Base-by-base conservation (phyloP, 352 stramenopile species). In the Phytopythium aichiense region DNA sequence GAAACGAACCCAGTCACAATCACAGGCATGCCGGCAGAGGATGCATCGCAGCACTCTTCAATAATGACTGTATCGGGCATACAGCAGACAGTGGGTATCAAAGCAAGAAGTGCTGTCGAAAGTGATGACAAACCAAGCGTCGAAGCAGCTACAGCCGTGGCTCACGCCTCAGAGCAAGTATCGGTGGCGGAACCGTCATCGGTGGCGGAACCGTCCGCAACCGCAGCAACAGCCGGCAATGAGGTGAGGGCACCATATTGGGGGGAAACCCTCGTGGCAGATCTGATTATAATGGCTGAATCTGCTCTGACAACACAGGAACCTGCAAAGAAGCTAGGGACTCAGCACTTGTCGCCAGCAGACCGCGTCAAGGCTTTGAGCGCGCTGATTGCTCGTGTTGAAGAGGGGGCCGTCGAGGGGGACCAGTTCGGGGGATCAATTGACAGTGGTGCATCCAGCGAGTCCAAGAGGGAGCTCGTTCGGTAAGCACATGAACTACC, bases 401-500 rank as follows among this genome's bases (percentile, higher is more conserved):
- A 93, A 74, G 78, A 84, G 63, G 78, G 80, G 18, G 70, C 74
- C 7, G 68, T 52, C 7, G 81, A 90, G 48, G 82, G 82, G 33
- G 82, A 93, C 30, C 74, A 69, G 5, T 56, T 89, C 51, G 68
- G 64, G 15, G 53, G 38, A 4, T 58, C 48, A 11, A 45, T 45
- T 1, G 69, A 71, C 20, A 73, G 51, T 8, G 69, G 65, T 2
- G 81, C 76, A 23, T 69, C 75, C n/a, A 69, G 58, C 4, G 77
- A 88, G 5, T 85, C 82, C n/a, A 91, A 91, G 60, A 79, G 74
- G 11, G 82, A 94, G 31, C 62, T 94, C 9, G 35, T 92, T 23
- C 81, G 82, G 84, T 89, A 67, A 35, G 68, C 52, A 2, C 20
- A 13, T 18, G 11, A 0, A 33, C 6, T 23, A 43, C 25, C 18